Percentiles rank a stretch among this genome's conserved stretches.
Evolutionary conservation across 257 asterid species (phyloP).

Genomic region (Nicotiana knightiana): DNA sequence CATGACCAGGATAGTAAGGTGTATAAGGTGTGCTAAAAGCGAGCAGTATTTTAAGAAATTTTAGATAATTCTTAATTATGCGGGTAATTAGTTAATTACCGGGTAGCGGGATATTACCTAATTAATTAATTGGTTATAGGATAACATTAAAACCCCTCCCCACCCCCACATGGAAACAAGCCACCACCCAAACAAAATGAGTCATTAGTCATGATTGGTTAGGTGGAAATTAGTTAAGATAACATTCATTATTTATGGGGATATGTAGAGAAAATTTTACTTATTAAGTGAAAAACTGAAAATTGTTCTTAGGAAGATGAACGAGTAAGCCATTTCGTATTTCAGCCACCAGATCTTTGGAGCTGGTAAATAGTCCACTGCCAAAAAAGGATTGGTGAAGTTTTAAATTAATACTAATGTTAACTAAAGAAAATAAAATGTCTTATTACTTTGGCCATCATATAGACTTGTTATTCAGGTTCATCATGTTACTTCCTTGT

Average conservation of each 20-base stretch:
- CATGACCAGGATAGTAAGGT: no score
- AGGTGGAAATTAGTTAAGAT: no score
- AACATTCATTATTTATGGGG: neutral
- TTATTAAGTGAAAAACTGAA: neutral
- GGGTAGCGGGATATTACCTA: no score
- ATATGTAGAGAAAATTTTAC: neutral
- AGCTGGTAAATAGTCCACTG: neutral
- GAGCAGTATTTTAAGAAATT: no score
- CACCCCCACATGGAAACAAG: no score
- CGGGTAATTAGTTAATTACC: no score
- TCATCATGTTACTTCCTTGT: neutral
- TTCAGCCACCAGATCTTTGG: neutral
- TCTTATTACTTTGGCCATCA: neutral
- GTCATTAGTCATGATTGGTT: no score
- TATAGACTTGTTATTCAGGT: slow-evolving; percentile 1
- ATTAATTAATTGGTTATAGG: no score
- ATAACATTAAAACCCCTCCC: no score
- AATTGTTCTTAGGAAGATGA: neutral
- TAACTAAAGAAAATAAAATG: neutral
- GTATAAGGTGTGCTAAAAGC: no score
- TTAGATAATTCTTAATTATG: no score
- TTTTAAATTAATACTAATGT: slow-evolving; percentile 1
- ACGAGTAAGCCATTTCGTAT: neutral
- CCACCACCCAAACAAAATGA: no score
- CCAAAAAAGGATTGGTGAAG: neutral